A percentile compares a stretch with the other conserved stretches of the same genome.
Evolutionary conservation across 352 stramenopile genomes (phyloP).

Genomic region (Thalassiosira exigua): DNA sequence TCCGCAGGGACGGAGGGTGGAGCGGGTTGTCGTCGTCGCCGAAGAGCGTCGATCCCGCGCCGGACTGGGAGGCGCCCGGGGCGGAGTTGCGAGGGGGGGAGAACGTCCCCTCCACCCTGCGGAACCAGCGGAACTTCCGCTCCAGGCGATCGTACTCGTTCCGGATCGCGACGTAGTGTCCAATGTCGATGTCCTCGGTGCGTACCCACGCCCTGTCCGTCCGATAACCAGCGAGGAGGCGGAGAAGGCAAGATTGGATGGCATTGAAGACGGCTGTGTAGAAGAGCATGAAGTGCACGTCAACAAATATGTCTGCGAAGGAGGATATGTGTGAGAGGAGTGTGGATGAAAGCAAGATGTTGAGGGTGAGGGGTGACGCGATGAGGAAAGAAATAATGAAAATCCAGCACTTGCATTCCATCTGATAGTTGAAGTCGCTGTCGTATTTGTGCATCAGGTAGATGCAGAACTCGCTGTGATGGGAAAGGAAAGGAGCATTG

Average conservation of each 20-base stretch:
- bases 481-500: constrained; percentile 8
- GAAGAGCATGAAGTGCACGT: constrained; percentile 85
- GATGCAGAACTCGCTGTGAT: constrained; percentile 67
- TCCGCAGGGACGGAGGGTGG: constrained; percentile 3
- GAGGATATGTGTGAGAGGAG: not conserved
- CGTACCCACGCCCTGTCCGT: constrained; percentile 73
- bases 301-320: constrained; percentile 64
- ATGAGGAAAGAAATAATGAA: not conserved
- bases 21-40: not conserved
- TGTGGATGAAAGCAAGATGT: constrained; percentile 7
- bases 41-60: not conserved
- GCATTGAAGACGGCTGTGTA: constrained; percentile 84
- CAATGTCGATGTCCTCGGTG: constrained; percentile 79
- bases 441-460: constrained; percentile 79
- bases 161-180: constrained; percentile 84
- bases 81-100: too few species aligned
- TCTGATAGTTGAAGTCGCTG: constrained; percentile 57
- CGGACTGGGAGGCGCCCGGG: not conserved
- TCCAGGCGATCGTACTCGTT: constrained; percentile 79
- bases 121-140: constrained; percentile 17
- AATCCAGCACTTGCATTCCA: constrained; percentile 56
- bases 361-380: not conserved
- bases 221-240: constrained; percentile 49
- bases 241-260: constrained; percentile 72
- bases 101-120: too few species aligned